A percentile compares a stretch with the other conserved stretches of the same genome.
phyloP scores from a whole-genome alignment of 2,329 filamentous ascomycete genomes.

The Cladosporium colombiae region DNA sequence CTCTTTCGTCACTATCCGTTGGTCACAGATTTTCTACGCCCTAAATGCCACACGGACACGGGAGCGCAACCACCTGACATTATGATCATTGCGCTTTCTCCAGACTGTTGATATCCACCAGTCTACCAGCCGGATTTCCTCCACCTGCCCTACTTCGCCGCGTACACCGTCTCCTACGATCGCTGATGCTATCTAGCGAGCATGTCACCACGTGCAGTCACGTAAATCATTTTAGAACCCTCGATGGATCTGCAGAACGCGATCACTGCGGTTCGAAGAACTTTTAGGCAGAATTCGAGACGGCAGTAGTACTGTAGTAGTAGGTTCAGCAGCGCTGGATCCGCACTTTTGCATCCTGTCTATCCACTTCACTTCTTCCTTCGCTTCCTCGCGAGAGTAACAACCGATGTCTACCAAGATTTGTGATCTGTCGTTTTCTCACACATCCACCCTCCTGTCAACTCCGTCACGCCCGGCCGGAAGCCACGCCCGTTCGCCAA shows the following conservation, averaged over 20 bases:
- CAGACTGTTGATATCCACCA: neutral
- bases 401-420: neutral
- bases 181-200: slow-evolving; percentile 2
- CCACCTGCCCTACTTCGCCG: slow-evolving; percentile 5
- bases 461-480: neutral
- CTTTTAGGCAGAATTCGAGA: neutral
- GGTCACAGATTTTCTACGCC: neutral
- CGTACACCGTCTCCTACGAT: neutral
- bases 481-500: neutral
- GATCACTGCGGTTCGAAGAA: neutral
- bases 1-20: neutral
- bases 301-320: neutral
- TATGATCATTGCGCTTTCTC: neutral
- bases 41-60: neutral
- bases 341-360: neutral
- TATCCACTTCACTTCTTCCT: neutral
- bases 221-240: neutral
- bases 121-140: neutral
- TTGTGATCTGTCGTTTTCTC: neutral
- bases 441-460: neutral
- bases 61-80: neutral
- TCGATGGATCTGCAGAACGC: slow-evolving; percentile 5
- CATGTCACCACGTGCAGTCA: neutral
- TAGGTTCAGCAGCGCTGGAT: neutral
- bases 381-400: neutral